Base-by-base conservation (phyloP, 148 eudicot species). In the Cornus controversa region DNA sequence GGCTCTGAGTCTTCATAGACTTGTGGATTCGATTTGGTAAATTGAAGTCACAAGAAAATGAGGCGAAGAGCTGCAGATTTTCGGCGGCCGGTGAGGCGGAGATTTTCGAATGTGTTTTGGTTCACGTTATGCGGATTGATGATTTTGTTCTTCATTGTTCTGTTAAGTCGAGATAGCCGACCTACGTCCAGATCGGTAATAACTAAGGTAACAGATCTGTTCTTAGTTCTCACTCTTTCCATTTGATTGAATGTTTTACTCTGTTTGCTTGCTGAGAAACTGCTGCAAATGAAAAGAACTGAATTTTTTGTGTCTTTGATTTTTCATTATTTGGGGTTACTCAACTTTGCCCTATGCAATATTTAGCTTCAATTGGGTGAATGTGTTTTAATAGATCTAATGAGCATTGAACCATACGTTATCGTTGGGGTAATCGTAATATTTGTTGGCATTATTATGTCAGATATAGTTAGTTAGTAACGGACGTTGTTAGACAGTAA, bases 41-140 rank as follows among this genome's bases (percentile, higher is more conserved):
- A 29, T 9, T 24, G 31, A 62, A 42, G 28, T 69, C 36, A 28
- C 63, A 15, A 40, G 28, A 67, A 14, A 54, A 91, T 93, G 93
- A 87, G 95, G 83, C 82, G 95, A 60, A 89, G 93, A 75, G 80
- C 90, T 36, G 66, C 86, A 36, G 89, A 87, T 74, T 91, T 86
- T 16, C 87, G 93, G 70, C 89, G 97, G 62, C 93, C 90, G 29
- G 85, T 85, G 58, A 82, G 87, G 72, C 89, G 93, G 88, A 75
- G 90, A 64, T 80, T 88, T 77, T 86, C 95, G 31, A 91, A 91
- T 79, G 80, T 87, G 57, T 81, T 90, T 20, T 93, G 93, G 95
- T 69, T 90, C 37, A 81, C 86, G 31, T 75, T 93, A 31, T 86
- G 82, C 72, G 96, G 93, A 70, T 75, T 93, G 11, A 84, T 82